Conservation (phyloP, 768 basidiomycete genomes). For the Albatrellus ellisii region DNA sequence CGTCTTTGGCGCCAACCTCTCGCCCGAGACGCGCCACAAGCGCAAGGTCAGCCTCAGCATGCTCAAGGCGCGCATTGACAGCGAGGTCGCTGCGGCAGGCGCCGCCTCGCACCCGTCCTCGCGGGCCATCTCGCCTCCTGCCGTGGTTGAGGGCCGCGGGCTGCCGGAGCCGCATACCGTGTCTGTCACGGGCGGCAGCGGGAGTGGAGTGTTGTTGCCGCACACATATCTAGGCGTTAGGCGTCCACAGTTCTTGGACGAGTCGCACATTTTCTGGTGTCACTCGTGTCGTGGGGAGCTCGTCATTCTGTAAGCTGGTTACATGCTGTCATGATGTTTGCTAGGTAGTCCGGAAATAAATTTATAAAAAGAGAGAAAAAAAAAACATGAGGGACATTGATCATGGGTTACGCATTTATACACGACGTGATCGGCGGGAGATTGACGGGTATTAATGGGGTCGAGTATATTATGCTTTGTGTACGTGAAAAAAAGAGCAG, state of each 20-base stretch:
- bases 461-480: too few species aligned
- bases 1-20: constrained; percentile 40
- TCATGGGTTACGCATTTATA: too few species aligned
- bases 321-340: too few species aligned
- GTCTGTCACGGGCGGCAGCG: constrained; percentile 5
- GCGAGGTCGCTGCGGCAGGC: constrained; percentile 46
- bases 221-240: constrained; percentile 4
- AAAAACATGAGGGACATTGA: too few species aligned
- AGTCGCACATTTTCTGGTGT: constrained; percentile 87
- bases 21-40: constrained; percentile 69
- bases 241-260: constrained; percentile 73
- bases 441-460: too few species aligned
- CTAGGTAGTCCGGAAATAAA: too few species aligned
- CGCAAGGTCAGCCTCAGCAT: constrained; percentile 76
- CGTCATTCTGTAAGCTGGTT: constrained; percentile 45
- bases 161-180: constrained; percentile 17
- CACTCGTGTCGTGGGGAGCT: constrained; percentile 71
- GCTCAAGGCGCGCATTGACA: constrained; percentile 84
- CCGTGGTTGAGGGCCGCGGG: constrained; percentile 18
- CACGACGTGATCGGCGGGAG: too few species aligned
- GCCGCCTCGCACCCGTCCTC: constrained; percentile 31
- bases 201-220: not conserved
- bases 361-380: too few species aligned
- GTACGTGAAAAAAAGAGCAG: too few species aligned
- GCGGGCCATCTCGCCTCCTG: constrained; percentile 37